phyloP scores from a whole-genome alignment of 1,139 yeast species.

The Scheffersomyces illinoinensis region DNA sequence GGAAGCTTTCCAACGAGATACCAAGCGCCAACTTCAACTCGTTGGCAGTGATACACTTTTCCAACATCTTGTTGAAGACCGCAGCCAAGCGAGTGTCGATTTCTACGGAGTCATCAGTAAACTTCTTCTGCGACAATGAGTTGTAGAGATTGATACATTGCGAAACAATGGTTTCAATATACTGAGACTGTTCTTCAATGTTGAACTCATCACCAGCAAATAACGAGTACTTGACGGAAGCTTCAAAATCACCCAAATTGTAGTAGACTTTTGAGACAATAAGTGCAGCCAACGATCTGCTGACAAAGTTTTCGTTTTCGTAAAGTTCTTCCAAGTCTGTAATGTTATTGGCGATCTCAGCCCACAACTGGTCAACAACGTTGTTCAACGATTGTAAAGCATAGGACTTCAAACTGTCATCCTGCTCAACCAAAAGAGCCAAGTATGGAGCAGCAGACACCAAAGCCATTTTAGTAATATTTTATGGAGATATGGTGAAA shows the following conservation, averaged over 20 bases:
- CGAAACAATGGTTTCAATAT: conserved; percentile 89
- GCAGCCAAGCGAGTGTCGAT: conserved; percentile 65
- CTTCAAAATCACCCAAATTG: conserved; percentile 90
- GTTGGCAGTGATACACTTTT: conserved; percentile 69
- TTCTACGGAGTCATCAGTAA: conserved; percentile 34
- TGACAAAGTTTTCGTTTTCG: conserved; percentile 78
- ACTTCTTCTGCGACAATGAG: conserved; percentile 57
- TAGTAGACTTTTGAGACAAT: conserved; percentile 93
- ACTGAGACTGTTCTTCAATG: conserved; percentile 75
- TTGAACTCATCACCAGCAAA: conserved; percentile 82
- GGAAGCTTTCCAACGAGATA: conserved; percentile 82
- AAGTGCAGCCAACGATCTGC: conserved; percentile 84
- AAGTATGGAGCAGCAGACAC: conserved; percentile 87
- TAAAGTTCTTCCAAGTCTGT: conserved; percentile 86
- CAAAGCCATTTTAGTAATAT: conserved; percentile 45
- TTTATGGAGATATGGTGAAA: not conserved
- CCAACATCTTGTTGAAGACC: conserved; percentile 85
- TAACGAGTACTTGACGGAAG: conserved; percentile 85
- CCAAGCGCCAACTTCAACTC: conserved; percentile 87
- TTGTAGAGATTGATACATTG: conserved; percentile 88
- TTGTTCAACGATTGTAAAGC: conserved; percentile 82
- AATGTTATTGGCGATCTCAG: conserved; percentile 91
- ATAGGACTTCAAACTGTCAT: conserved; percentile 72
- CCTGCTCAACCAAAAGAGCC: conserved; percentile 84
- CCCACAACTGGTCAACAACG: conserved; percentile 92